Evolutionary conservation across 1,139 yeast genomes (phyloP), one percentile per base, ranked within the genome.

Genomic region (Hyphopichia pseudoburtonii): DNA sequence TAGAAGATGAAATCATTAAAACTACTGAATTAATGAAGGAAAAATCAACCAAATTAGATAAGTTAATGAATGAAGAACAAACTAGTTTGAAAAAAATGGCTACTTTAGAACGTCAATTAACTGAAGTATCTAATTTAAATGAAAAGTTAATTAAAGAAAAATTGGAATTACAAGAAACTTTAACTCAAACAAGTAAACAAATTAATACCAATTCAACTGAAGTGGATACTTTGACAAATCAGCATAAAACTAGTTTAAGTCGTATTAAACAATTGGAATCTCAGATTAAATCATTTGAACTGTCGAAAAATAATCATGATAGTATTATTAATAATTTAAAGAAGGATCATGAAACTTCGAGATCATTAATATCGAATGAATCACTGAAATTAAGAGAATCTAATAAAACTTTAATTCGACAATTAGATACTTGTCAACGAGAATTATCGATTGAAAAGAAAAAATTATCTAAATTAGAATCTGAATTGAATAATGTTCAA

Each of bases 1-100:
- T 86, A 26, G 87, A 65, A 46, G 61, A 58, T 29, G 66, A 68
- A 40, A 56, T 66, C 8, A 57, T 57, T 7, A 42, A 55, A 3
- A 60, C 64, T 4, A 51, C 60, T 7, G 47, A 51, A 8, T 34
- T 55, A 14, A 52, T 66, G 16, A 54, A 56, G 31, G 62, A 60
- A 17, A 64, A 62, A 32, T 63, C 62, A 30, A 38, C 38, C 3
- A 38, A 50, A 14, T 41, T 68, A 18, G 54, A 56, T 2, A 49
- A 48, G 25, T 50, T 66, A 29, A 57, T 55, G 30, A 37, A 33
- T 2, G 60, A 60, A 16, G 70, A 61, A 37, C 24, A 39, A 38
- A 17, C 18, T 22, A 15, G 17, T 27, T 9, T 15, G 30, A 16
- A 32, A 30, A 31, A 36, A 23, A 11, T 34, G 17, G 32, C 28